Evolutionary conservation across 305 asterid genomes (phyloP), one percentile per base, ranked within the genome.

Genomic region (Fraxinus platypoda): DNA sequence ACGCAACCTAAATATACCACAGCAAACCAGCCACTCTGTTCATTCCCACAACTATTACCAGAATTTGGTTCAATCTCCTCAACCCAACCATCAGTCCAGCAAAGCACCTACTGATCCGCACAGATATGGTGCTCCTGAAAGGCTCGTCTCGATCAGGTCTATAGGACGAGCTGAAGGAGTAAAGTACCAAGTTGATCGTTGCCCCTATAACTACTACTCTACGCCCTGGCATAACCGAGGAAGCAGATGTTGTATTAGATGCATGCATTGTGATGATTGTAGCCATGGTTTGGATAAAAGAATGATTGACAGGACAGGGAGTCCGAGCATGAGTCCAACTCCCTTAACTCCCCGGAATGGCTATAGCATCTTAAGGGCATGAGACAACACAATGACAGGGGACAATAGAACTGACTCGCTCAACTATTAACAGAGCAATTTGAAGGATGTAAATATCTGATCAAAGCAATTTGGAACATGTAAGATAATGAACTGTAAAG

Each of bases 81-180:
- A 43, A 12, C 77, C 78, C 74, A 78, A 81, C 46, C 66, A 81
- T 33, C 92, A 80, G 30, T 80, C 80, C 3, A 87, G 85, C 21
- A 90, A 70, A 78, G 91, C 87, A 3, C 87, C 86, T 33, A 54
- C 71, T 49, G 92, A 91, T 84, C 83, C 25, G 25, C 83, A 81
- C 25, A 89, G 78, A 54, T n/a, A 81, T 49, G 74, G 76, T n/a
- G 83, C 76, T 8, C 90, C 91, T 1, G 94, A 93, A 68, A 89
- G 90, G 85, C 82, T 87, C 19, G 62, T 81, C 8, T 79, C 91
- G 1, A 88, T 81, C 6, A 88, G 93, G 87, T 87, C 94, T 0
- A 88, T 88, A 3, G 90, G 90, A 9, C 84, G 98, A 68, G 81
- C 77, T 0, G 95, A 92, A 19, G 95, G 93, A 1, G 80, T 78